Conservation (phyloP, 108 stramenopile genomes). For the Asterionellopsis glacialis region DNA sequence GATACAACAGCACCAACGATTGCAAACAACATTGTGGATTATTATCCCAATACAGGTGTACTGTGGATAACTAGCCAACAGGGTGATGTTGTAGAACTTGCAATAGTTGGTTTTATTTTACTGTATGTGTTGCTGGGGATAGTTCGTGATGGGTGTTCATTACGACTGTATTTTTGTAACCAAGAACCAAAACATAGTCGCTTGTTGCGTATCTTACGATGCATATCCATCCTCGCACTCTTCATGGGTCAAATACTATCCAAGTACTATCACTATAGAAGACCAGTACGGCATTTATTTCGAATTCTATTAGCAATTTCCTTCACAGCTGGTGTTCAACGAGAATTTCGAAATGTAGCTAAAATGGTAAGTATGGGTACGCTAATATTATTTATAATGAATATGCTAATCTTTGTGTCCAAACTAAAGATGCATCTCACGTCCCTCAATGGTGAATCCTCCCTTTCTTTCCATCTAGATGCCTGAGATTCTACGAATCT, state of each 20-base stretch:
- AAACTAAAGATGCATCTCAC: too few relatives aligned
- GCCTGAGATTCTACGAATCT: slow-evolving; percentile 33
- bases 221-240: too few relatives aligned
- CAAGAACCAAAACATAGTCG: too few relatives aligned
- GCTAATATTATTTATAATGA: too few relatives aligned
- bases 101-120: slow-evolving; percentile 29
- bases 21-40: slow-evolving; percentile 17
- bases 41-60: slow-evolving; percentile 53
- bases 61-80: slow-evolving; percentile 40
- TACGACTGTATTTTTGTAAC: slow-evolving; percentile 35
- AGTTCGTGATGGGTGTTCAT: slow-evolving; percentile 47
- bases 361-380: too few relatives aligned
- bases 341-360: neutral
- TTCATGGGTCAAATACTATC: too few relatives aligned
- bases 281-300: neutral
- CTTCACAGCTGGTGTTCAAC: slow-evolving; percentile 8
- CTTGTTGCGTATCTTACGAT: too few relatives aligned
- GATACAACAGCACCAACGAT: too few relatives aligned
- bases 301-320: slow-evolving; percentile 9
- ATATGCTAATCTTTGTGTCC: too few relatives aligned
- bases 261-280: neutral
- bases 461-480: slow-evolving; percentile 27
- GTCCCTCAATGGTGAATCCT: too few relatives aligned
- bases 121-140: slow-evolving; percentile 30
- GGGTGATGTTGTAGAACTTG: slow-evolving; percentile 30